A percentile compares a stretch with the other conserved stretches of the same genome.
Conservation (phyloP, 805 yeast genomes). For the Ogataea pini region DNA sequence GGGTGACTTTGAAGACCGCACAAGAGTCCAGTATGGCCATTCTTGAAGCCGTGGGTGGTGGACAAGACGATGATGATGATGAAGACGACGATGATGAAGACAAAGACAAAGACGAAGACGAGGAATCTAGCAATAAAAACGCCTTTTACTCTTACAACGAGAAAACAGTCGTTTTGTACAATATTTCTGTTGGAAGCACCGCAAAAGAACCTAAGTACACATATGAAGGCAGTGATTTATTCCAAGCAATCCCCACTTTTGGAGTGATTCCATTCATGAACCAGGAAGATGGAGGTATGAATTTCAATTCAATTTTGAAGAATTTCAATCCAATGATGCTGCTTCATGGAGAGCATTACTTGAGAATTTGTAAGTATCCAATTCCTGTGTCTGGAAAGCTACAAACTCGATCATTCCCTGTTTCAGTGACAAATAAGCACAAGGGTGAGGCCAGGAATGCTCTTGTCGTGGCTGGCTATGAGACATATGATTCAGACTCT, state of each 20-base stretch:
- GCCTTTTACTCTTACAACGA: conserved; percentile 59
- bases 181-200: conserved; percentile 85
- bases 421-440: conserved; percentile 73
- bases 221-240: conserved; percentile 74
- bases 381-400: conserved; percentile 71
- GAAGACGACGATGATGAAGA: conserved; percentile 47
- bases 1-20: conserved; percentile 57
- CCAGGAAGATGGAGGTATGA: conserved; percentile 54
- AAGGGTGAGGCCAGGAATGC: conserved; percentile 66
- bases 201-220: conserved; percentile 74
- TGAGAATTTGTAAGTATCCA: conserved; percentile 73
- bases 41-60: conserved; percentile 58
- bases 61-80: conserved; percentile 42
- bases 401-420: conserved; percentile 61
- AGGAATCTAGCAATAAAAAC: conserved; percentile 40
- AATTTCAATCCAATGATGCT: conserved; percentile 87
- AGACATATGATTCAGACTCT: conserved; percentile 64
- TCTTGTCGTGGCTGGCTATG: conserved; percentile 69
- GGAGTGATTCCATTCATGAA: conserved; percentile 87
- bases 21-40: conserved; percentile 82
- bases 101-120: conserved; percentile 48
- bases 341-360: conserved; percentile 93
- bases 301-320: conserved; percentile 63
- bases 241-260: conserved; percentile 85
- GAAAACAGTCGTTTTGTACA: conserved; percentile 78